These are phyloP conservation scores for Diphasiastrum complanatum DNA, from an alignment of 83 land plant species.

Conservation along the genomic window DNA sequence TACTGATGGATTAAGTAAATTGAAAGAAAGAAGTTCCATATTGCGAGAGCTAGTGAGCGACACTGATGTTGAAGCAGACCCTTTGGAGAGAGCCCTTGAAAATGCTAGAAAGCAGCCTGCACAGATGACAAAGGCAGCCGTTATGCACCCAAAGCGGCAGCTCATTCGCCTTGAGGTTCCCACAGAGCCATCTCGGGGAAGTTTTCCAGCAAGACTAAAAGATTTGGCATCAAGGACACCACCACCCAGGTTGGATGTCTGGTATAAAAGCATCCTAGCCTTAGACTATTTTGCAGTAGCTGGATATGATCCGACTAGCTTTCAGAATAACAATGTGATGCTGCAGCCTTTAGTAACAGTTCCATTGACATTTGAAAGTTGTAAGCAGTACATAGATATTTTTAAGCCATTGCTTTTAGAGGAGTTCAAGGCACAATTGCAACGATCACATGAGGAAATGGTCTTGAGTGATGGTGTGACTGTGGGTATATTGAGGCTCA, in stretches of 20 bases:
- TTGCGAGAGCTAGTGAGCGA: conserved; percentile 21
- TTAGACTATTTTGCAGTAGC: conserved; percentile 64
- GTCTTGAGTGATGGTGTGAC: conserved; percentile 53
- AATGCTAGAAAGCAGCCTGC: conserved; percentile 12
- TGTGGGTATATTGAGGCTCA: conserved; percentile 48
- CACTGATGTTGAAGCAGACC: conserved; percentile 16
- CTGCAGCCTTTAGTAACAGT: conserved; percentile 44
- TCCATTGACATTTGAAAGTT: conserved; percentile 55
- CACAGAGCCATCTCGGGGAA: conserved; percentile 22
- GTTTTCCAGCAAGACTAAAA: conserved; percentile 27
- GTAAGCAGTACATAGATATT: conserved; percentile 61
- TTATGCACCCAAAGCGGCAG: conserved; percentile 48
- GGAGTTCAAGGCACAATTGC: conserved; percentile 86
- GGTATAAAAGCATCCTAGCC: conserved; percentile 72
- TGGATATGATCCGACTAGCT: conserved; percentile 40
- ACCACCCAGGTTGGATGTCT: conserved; percentile 77
- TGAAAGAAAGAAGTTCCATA: no score
- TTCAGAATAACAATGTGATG: conserved; percentile 27
- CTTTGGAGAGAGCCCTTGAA: conserved; percentile 11
- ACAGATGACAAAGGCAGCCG: neutral
- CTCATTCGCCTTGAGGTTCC: conserved; percentile 64
- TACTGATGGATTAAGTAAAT: no score
- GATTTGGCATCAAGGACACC: conserved; percentile 35
- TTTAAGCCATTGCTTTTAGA: conserved; percentile 91
- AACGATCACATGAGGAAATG: conserved; percentile 49